A percentile compares a stretch with the other conserved stretches of the same genome.
These are phyloP conservation scores for Boletus rex-veris DNA, from an alignment of 768 basidiomycete genomes.

Conservation along the genomic window DNA sequence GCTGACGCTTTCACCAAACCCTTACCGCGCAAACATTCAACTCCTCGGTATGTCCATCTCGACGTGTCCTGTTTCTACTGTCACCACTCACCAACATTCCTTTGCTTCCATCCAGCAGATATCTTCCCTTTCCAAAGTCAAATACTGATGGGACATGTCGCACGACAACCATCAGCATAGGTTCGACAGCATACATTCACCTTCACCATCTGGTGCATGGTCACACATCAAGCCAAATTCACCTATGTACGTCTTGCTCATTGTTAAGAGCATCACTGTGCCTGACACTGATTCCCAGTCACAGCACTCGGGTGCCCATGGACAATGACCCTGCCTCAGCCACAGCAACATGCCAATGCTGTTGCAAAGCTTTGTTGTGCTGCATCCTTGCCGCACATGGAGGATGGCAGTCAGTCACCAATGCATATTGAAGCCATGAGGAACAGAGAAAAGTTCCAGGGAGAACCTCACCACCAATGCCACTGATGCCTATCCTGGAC, in stretches of 20 bases:
- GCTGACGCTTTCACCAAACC: no score
- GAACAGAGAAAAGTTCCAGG: constrained; percentile 65
- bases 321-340: constrained; percentile 40
- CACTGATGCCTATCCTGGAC: constrained; percentile 46
- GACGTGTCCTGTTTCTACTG: no score
- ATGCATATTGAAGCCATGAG: constrained; percentile 81
- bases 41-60: no score
- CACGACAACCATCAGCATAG: background rate
- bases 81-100: no score
- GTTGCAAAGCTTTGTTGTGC: constrained; percentile 90
- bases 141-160: constrained; percentile 8
- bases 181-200: constrained; percentile 10
- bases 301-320: constrained; percentile 22
- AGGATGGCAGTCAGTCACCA: no score
- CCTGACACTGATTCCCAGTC: background rate
- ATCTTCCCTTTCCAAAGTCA: background rate
- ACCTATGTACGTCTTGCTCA: constrained; percentile 2
- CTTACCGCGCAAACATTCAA: no score
- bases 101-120: no score
- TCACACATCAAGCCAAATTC: background rate
- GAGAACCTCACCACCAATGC: constrained; percentile 55
- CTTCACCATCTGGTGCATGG: constrained; percentile 1
- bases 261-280: background rate
- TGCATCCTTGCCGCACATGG: constrained; percentile 87
- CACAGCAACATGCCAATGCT: constrained; percentile 81